Evolutionary conservation across 1,284 basidiomycete genomes (phyloP).

Genomic region (Neonothopanus nambi): DNA sequence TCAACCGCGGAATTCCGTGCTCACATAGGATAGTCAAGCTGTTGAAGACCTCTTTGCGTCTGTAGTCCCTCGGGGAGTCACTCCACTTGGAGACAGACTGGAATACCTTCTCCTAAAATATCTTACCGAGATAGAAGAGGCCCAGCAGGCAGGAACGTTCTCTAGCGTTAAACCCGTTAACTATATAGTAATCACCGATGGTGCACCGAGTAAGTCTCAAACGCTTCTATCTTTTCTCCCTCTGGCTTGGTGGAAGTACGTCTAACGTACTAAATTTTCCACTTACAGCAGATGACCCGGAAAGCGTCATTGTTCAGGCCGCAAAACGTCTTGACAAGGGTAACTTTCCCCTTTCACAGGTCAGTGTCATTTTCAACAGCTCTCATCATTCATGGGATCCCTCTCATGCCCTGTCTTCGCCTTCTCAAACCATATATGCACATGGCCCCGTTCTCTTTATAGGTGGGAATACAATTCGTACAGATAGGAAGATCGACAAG

Average conservation of each 20-base stretch:
- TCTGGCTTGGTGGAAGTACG: background rate
- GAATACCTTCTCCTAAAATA: constrained; percentile 40
- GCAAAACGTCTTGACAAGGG: constrained; percentile 49
- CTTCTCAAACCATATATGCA: background rate
- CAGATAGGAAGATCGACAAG: constrained; percentile 12
- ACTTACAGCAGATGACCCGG: constrained; percentile 49
- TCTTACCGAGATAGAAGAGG: constrained; percentile 34
- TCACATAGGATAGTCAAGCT: constrained; percentile 17
- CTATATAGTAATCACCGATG: constrained; percentile 54
- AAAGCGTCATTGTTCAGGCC: constrained; percentile 46
- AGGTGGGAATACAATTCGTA: constrained; percentile 16
- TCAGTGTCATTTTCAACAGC: constrained; percentile 20
- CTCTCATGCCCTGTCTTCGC: background rate
- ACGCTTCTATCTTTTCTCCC: background rate
- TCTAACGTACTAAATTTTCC: background rate
- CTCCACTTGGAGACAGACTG: constrained; percentile 43
- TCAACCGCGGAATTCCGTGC: background rate
- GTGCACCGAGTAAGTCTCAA: constrained; percentile 39
- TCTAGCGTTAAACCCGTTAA: constrained; percentile 45
- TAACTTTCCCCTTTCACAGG: constrained; percentile 55
- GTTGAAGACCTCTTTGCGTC: constrained; percentile 35
- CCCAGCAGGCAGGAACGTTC: constrained; percentile 27
- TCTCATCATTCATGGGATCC: background rate
- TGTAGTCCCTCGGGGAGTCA: constrained; percentile 39
- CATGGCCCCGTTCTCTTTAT: background rate